Evolutionary conservation across 352 stramenopile genomes (phyloP), one percentile per base, ranked within the genome.

Genomic region (Globisporangium radiosum): DNA sequence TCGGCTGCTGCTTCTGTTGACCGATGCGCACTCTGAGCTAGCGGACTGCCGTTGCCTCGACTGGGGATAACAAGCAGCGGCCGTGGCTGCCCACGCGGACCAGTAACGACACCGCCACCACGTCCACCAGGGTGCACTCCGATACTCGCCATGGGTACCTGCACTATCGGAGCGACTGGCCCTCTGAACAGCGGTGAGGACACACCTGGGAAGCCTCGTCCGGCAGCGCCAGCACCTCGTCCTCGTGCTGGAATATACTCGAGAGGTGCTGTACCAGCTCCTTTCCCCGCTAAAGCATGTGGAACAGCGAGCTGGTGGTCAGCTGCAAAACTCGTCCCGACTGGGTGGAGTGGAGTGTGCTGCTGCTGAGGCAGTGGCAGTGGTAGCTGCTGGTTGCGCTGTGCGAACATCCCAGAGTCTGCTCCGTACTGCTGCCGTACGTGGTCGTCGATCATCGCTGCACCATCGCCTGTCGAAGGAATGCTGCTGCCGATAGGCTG

Each of bases 401-500:
- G 25, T 33, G 25, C 25, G 25, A 15, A 19, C 13, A 13, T 5
- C 3, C 6, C 44, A 15, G 36, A 19, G 36, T 19, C 17, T 19
- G 11, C 13, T 25, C 25, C 25, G 25, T 3, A 33, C 25, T 33
- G 25, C 25, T 33, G 25, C 25, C 25, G 25, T 33, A 33, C 25
- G 25, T 33, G 25, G 25, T 33, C 25, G 25, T 33, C 25, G 25
- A 33, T 33, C 25, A 33, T 3, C 25, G 25, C 25, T 33, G 25
- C 25, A 33, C 25, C 2, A 33, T 33, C 25, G 25, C 25, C 25
- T 44, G 11, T 7, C 2, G 40, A 13, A 44, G 7, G 40, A 48
- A 15, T 19, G 44, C 44, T 48, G 10, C 14, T 57, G 49, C 15
- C 47, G 40, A 64, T 51, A 10, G 59, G 59, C 47, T 64, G 59